Conservation (phyloP, 2,329 filamentous ascomycete species). For the Xylaria sp. region DNA sequence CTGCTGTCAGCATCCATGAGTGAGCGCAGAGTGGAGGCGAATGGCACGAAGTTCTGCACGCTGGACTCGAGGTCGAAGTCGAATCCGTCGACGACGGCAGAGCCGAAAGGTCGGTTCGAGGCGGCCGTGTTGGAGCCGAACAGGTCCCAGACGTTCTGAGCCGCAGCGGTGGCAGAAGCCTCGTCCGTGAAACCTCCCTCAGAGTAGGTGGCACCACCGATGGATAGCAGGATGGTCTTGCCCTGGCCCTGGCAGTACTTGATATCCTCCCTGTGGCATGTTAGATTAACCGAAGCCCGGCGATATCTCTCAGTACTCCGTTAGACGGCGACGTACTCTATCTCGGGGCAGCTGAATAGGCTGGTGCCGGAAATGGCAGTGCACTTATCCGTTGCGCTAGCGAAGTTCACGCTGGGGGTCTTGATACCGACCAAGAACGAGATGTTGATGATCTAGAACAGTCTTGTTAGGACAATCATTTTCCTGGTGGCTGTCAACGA, state of each 20-base stretch:
- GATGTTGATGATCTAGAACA: constrained; percentile 67
- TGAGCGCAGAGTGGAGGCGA: constrained; percentile 67
- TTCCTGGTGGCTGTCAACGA: background rate
- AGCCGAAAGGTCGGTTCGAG: constrained; percentile 73
- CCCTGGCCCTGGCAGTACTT: constrained; percentile 70
- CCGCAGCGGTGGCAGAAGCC: constrained; percentile 63
- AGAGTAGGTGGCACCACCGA: constrained; percentile 76
- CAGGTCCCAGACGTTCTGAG: constrained; percentile 74
- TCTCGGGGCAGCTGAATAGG: constrained; percentile 70
- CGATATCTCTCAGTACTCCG: constrained; percentile 19
- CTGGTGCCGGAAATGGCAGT: constrained; percentile 67
- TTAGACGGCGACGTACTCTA: constrained; percentile 63
- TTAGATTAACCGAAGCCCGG: constrained; percentile 15
- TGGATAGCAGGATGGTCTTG: constrained; percentile 78
- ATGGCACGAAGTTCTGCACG: constrained; percentile 69
- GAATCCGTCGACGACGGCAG: constrained; percentile 76
- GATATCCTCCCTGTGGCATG: constrained; percentile 58
- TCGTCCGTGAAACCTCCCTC: constrained; percentile 73
- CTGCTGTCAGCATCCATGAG: constrained; percentile 63
- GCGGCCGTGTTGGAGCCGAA: constrained; percentile 69
- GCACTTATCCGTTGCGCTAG: constrained; percentile 72
- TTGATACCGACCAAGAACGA: constrained; percentile 71
- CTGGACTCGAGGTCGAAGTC: constrained; percentile 78
- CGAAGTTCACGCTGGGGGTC: constrained; percentile 69
- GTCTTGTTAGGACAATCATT: constrained; percentile 16